Evolutionary conservation across 176 grass and related monocot species (phyloP).

Genomic region (Bonia amplexicaulis): DNA sequence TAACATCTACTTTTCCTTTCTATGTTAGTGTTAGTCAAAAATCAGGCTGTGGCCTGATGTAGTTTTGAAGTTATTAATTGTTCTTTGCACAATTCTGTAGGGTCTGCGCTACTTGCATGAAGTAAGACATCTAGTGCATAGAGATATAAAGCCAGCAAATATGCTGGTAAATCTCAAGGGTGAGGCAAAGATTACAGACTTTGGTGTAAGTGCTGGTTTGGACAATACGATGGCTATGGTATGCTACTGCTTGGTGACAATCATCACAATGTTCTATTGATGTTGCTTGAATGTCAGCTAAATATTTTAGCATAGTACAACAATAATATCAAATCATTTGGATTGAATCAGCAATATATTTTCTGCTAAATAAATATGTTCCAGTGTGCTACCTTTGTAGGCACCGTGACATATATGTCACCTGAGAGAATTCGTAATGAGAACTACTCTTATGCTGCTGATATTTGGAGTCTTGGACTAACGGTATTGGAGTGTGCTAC

Average conservation of each 20-base stretch:
- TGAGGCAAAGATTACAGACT: slow-evolving; percentile 84
- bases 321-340: no score
- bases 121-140: slow-evolving; percentile 87
- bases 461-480: slow-evolving; percentile 98
- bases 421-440: slow-evolving; percentile 98
- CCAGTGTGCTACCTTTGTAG: slow-evolving; percentile 98
- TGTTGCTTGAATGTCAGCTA: slow-evolving; percentile 11
- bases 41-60: slow-evolving; percentile 23
- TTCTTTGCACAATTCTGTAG: slow-evolving; percentile 40
- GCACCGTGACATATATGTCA: slow-evolving; percentile 97
- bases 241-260: slow-evolving; percentile 39
- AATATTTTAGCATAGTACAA: slow-evolving; percentile 12
- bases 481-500: slow-evolving; percentile 86
- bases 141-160: slow-evolving; percentile 99
- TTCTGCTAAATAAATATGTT: slow-evolving; percentile 55
- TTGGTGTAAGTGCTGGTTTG: slow-evolving; percentile 88
- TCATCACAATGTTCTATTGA: neutral
- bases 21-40: slow-evolving; percentile 10
- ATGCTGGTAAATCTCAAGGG: slow-evolving; percentile 89
- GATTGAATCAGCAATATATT: slow-evolving; percentile 24
- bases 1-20: slow-evolving; percentile 20
- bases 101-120: slow-evolving; percentile 85
- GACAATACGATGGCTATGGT: slow-evolving; percentile 97
- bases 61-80: slow-evolving; percentile 16
- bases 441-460: slow-evolving; percentile 83